Evolutionary conservation across 164 flowering plant species (phyloP), one percentile per base, ranked within the genome.

Genomic region (Aristolochia fimbriata): DNA sequence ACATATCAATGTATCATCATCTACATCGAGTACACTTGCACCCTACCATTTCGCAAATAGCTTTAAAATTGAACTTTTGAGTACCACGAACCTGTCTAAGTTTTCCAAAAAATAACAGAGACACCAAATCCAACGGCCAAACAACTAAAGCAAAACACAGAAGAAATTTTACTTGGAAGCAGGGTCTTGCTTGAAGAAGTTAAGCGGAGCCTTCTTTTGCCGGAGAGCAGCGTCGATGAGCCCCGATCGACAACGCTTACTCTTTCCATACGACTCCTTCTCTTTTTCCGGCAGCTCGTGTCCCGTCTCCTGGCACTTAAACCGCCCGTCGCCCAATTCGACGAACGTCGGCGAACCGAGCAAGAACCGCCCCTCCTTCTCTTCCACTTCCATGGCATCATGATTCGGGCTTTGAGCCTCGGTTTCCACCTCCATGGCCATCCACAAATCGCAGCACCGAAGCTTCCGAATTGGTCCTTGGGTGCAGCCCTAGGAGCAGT

Each of bases 291-390:
- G 75, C 70, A 81, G 9, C 67, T 93, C 97, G 75, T 93, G 98
- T 45, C 98, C 98, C 0, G 96, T 93, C 68, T 93, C 86, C 0
- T 77, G 59, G 78, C 97, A 93, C 64, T 71, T 80, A 76, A 86
- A 80, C 23, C 94, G 79, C 16, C 91, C 96, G 47, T 88, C 90
- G 20, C 74, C 84, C 21, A 89, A 76, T 68, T 80, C 62, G 16
- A 68, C 56, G 79, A 83, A 93, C 0, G 78, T 86, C 12, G 98
- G 96, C 4, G 68, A n/a, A 13, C 96, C 96, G 30, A 89, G 70
- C 6, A 93, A 69, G 60, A 76, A 65, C 4, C 43, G 45, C 17
- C 96, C 95, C 72, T 92, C 98, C 68, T 65, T 62, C 1, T 50
- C 60, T 24, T 63, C 68, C 43, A 57, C 51, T 27, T 51, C 61